These are phyloP conservation scores for Moricandia arvensis DNA, from an alignment of 345 rosid genomes.

Conservation along the genomic window DNA sequence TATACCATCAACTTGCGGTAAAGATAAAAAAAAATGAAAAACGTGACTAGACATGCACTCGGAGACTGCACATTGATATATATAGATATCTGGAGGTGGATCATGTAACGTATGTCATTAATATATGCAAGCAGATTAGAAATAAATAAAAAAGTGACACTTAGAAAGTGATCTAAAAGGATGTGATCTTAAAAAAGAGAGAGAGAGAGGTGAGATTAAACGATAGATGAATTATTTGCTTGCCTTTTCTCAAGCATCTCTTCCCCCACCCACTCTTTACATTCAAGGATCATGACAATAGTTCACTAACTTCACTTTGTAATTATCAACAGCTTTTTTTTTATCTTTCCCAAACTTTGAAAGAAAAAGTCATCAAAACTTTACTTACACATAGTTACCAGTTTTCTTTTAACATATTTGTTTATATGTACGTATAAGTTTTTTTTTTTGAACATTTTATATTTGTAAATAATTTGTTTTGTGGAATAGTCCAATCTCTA, in stretches of 20 bases:
- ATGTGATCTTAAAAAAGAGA: neutral
- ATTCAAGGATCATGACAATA: slow-evolving; percentile 18
- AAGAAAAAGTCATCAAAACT: slow-evolving; percentile 11
- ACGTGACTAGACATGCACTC: slow-evolving; percentile 34
- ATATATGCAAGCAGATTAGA: neutral
- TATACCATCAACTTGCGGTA: slow-evolving; percentile 16
- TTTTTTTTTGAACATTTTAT: too few species aligned
- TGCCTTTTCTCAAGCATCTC: slow-evolving; percentile 28
- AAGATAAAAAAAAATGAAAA: neutral
- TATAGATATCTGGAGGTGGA: neutral
- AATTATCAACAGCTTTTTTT: neutral
- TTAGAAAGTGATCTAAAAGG: slow-evolving; percentile 19
- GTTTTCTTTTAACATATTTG: neutral
- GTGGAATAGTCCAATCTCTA: slow-evolving; percentile 14
- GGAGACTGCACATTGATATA: slow-evolving; percentile 16
- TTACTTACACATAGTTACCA: slow-evolving; percentile 15
- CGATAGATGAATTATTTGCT: slow-evolving; percentile 19
- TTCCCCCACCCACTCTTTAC: slow-evolving; percentile 25
- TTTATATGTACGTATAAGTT: neutral
- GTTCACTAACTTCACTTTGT: slow-evolving; percentile 25
- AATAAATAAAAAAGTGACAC: neutral
- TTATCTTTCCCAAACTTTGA: slow-evolving; percentile 4
- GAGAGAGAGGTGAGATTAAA: slow-evolving; percentile 17
- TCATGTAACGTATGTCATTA: neutral
- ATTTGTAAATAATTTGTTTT: neutral